Evolutionary conservation across 2,329 filamentous ascomycete species (phyloP).

Genomic region (Calonectria pseudoreteaudii): DNA sequence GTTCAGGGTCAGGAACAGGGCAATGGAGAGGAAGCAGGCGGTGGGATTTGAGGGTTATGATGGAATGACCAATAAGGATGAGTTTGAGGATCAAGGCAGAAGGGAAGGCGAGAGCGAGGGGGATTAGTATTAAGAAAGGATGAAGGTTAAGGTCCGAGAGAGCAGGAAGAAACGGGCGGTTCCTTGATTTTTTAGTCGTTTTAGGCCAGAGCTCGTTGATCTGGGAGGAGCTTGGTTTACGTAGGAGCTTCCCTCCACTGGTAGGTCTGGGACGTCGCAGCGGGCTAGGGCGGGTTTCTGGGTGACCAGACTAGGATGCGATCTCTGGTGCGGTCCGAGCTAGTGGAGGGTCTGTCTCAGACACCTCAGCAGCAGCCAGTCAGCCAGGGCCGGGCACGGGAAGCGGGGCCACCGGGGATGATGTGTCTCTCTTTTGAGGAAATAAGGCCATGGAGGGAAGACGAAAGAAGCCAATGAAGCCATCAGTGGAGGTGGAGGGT

Average conservation of each 20-base stretch:
- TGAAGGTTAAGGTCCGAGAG: background rate
- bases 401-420: constrained; percentile 1
- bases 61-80: background rate
- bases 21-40: background rate
- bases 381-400: background rate
- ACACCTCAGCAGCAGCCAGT: constrained; percentile 1
- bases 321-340: background rate
- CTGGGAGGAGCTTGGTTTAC: background rate
- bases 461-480: background rate
- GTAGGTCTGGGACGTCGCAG: background rate
- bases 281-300: background rate
- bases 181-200: constrained; percentile 17
- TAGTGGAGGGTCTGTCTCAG: constrained; percentile 4
- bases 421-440: constrained; percentile 8
- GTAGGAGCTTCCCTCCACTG: background rate
- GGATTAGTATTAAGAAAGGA: background rate
- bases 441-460: background rate
- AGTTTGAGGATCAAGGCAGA: background rate
- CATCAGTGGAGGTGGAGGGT: background rate
- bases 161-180: background rate
- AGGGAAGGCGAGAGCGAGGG: background rate
- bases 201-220: background rate
- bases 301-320: background rate
- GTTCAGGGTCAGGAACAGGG: background rate
- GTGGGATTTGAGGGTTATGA: background rate